Evolutionary conservation across 2,329 filamentous ascomycete species (phyloP), one percentile per base, ranked within the genome.

Genomic region (Fusarium robinianum): DNA sequence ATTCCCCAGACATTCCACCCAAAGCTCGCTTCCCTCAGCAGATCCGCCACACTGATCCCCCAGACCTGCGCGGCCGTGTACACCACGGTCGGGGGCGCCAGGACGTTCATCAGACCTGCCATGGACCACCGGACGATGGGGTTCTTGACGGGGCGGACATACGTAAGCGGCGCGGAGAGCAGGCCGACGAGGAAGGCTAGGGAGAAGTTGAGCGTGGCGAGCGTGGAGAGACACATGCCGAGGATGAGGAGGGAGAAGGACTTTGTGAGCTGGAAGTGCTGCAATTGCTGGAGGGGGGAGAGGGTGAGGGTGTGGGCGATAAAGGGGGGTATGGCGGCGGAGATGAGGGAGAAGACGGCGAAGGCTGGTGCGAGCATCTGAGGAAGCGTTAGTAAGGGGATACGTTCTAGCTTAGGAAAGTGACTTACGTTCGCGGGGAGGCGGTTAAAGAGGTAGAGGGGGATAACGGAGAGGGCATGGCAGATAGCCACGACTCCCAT

Each of bases 141-240:
- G 51, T 58, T 69, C 9, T 61, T 58, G 39, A 72, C 73, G 0
- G 81, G 76, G 6, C 68, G 76, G 12, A 85, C 74, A 64, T 96
- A 96, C n/a, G 83, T 85, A 10, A 97, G 74, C 0, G 92, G 92
- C 4, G 81, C 74, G 29, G 88, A 83, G 31, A 92, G 72, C 3
- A 97, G 72, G 24, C 94, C 94, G 36, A 96, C 76, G 24, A 96
- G 75, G 64, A 97, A 85, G 33, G 90, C 85, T 10, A 96, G 83
- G 3, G 87, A 90, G 75, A 99, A 99, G 71, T 99, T 99, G 37
- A 99, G 80, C 0, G 92, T 99, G 3, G 94, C 92, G 9, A 99
- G 85, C 1, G 91, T 87, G 9, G 91, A 91, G 53, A 99, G 83
- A 60, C 90, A 91, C 74, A 96, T 88, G 60, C 94, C 94, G 0